Conservation (phyloP, 2,329 filamentous ascomycete species). For the Talaromyces sp. region DNA sequence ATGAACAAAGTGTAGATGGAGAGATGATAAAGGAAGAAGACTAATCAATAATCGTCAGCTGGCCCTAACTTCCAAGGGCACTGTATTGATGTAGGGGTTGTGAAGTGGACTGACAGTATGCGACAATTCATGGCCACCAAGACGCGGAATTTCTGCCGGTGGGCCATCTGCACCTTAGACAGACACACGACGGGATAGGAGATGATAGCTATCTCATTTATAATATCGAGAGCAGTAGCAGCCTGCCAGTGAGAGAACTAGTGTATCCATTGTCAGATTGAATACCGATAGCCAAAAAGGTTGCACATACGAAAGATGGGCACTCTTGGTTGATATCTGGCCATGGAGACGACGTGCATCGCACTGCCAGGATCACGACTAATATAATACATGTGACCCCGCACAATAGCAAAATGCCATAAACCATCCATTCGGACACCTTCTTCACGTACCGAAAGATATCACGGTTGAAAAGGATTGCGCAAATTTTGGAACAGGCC, state of each 20-base stretch:
- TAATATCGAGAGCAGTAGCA: not conserved
- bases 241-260: not conserved
- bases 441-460: not conserved
- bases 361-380: not conserved
- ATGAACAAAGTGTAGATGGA: not conserved
- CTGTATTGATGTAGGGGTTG: not conserved
- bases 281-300: not conserved
- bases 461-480: not conserved
- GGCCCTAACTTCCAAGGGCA: not conserved
- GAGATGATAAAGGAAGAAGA: not conserved
- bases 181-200: not conserved
- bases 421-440: not conserved
- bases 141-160: not conserved
- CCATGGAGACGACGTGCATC: not conserved
- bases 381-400: not conserved
- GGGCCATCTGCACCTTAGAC: not conserved
- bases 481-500: not conserved
- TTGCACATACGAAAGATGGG: not conserved
- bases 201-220: not conserved
- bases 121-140: not conserved
- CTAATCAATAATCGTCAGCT: not conserved
- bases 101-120: not conserved
- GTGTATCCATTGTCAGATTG: not conserved
- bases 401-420: not conserved
- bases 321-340: not conserved